Conservation (phyloP, 768 basidiomycete genomes). For the Tulasnella calospora region DNA sequence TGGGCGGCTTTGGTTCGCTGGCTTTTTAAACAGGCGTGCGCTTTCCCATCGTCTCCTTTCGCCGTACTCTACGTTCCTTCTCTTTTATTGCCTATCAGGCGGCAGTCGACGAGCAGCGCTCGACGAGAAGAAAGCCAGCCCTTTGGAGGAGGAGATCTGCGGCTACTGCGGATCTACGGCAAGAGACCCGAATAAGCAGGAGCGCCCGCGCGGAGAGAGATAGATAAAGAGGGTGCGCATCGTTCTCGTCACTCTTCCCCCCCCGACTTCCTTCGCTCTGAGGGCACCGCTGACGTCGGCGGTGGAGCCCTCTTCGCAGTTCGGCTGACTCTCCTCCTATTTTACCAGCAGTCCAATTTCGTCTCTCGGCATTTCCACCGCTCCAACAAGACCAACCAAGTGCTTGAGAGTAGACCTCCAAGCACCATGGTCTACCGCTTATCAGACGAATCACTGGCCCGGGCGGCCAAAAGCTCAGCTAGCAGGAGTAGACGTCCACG, state of each 20-base stretch:
- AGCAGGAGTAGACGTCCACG: not conserved
- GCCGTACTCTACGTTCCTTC: not conserved
- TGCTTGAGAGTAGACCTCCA: slow-evolving; percentile 5
- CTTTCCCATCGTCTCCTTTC: not conserved
- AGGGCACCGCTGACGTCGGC: slow-evolving; percentile 5
- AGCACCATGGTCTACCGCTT: not conserved
- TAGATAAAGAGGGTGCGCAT: not conserved
- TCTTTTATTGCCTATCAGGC: not conserved
- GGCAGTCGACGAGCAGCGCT: not conserved
- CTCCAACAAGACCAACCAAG: slow-evolving; percentile 6
- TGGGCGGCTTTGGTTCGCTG: not conserved
- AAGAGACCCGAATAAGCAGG: not conserved
- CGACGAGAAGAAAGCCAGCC: not conserved
- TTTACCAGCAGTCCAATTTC: not conserved
- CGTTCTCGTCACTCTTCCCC: slow-evolving; percentile 1
- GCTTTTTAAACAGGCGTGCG: not conserved
- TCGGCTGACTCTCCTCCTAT: not conserved
- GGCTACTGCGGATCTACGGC: not conserved
- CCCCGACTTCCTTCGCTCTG: not conserved
- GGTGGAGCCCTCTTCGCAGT: not conserved
- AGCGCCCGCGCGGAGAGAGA: not conserved
- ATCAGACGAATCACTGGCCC: slow-evolving; percentile 3
- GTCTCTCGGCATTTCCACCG: not conserved
- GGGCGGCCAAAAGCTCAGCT: slow-evolving; percentile 4
- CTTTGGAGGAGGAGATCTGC: not conserved